A percentile compares a stretch with the other conserved stretches of the same genome.
Evolutionary conservation across 768 basidiomycete species (phyloP).

Genomic region (Neoboletus brunneissimus): DNA sequence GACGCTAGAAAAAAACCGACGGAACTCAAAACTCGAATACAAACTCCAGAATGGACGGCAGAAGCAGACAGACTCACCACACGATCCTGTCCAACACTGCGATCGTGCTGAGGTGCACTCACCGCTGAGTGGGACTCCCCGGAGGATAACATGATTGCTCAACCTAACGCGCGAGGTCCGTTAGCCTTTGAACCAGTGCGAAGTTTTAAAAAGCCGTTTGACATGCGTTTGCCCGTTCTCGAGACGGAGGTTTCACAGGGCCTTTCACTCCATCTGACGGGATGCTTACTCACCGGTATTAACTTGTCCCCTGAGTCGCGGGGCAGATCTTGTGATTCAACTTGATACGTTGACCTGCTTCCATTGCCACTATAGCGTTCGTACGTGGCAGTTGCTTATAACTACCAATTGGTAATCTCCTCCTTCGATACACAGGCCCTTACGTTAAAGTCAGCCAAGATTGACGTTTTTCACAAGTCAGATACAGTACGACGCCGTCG

Average conservation of each 20-base stretch:
- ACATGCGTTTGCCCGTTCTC: neutral
- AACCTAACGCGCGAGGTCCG: neutral
- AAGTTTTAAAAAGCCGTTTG: slow-evolving; percentile 1
- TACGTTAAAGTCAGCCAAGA: neutral
- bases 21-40: slow-evolving; percentile 3
- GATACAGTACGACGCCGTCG: neutral
- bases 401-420: neutral
- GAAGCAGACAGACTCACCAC: slow-evolving; percentile 11
- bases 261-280: neutral
- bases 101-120: neutral
- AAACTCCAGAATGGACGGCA: neutral
- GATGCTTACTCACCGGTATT: slow-evolving; percentile 8
- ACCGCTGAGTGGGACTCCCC: neutral
- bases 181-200: neutral
- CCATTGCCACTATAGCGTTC: neutral
- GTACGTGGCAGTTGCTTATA: neutral
- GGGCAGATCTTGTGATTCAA: neutral
- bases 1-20: neutral
- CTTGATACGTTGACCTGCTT: neutral
- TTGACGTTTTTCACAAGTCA: neutral
- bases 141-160: neutral
- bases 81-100: neutral
- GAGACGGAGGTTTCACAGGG: slow-evolving; percentile 10
- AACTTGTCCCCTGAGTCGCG: neutral
- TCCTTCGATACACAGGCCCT: neutral